phyloP scores from a whole-genome alignment of 2,329 filamentous ascomycete species.

The Microsporum audouinii region DNA sequence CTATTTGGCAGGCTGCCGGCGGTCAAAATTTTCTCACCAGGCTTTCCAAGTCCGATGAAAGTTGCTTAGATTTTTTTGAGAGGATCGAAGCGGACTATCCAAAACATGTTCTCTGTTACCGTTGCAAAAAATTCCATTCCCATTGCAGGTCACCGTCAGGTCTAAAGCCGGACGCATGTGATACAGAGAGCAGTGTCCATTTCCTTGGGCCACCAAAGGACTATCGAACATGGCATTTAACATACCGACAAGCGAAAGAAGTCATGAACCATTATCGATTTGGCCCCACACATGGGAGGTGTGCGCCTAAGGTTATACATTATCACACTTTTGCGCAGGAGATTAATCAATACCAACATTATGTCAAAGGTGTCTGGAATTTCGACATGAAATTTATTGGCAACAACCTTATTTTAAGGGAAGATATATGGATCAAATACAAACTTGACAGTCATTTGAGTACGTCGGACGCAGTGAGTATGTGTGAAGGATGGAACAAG shows the following conservation, averaged over 20 bases:
- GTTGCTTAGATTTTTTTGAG: background rate
- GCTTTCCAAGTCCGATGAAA: background rate
- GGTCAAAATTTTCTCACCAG: background rate
- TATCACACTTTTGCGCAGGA: background rate
- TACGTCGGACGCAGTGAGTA: background rate
- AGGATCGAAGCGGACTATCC: background rate
- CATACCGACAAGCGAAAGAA: background rate
- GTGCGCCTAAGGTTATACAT: background rate
- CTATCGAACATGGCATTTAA: background rate
- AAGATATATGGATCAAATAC: background rate
- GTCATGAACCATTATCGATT: constrained; percentile 1
- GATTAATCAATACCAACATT: background rate
- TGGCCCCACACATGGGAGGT: background rate
- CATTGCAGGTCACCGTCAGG: background rate
- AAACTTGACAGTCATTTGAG: background rate
- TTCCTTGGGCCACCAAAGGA: background rate
- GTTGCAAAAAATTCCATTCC: background rate
- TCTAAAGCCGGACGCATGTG: background rate
- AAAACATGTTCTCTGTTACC: background rate
- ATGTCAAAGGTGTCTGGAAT: background rate
- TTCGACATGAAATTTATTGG: background rate
- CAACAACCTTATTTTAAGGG: background rate
- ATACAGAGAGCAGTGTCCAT: background rate
- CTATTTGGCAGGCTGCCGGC: background rate
- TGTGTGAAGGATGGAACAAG: background rate